Conservation (phyloP, 306 rosid genomes). For the Citrullus mucosospermus region DNA sequence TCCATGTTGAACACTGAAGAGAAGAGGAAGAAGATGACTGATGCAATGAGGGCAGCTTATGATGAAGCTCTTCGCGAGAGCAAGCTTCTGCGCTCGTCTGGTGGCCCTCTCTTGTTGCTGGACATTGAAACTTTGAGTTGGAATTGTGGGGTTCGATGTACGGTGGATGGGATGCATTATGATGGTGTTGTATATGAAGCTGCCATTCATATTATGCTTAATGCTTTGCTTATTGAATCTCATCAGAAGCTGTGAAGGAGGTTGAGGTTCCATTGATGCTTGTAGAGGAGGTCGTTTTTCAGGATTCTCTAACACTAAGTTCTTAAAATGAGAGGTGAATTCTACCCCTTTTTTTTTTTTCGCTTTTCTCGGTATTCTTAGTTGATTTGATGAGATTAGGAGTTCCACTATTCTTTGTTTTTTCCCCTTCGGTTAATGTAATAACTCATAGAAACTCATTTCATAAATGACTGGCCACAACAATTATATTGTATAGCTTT, state of each 20-base stretch:
- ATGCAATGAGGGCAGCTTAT: conserved; percentile 39
- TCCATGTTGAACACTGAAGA: conserved; percentile 74
- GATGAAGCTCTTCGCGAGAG: conserved; percentile 38
- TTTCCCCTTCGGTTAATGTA: conserved; percentile 22
- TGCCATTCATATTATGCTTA: conserved; percentile 58
- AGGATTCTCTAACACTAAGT: conserved; percentile 7
- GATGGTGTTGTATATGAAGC: conserved; percentile 71
- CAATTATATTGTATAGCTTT: conserved; percentile 28
- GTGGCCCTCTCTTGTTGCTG: conserved; percentile 62
- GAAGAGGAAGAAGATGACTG: conserved; percentile 84
- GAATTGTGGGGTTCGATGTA: conserved; percentile 86
- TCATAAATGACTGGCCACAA: conserved; percentile 25
- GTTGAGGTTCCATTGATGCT: not conserved
- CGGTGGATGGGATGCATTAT: conserved; percentile 91
- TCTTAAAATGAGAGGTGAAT: conserved; percentile 8
- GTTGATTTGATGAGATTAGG: not conserved
- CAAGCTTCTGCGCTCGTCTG: conserved; percentile 39
- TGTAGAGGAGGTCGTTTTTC: not conserved
- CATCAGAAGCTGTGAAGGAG: conserved; percentile 62
- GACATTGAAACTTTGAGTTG: conserved; percentile 77
- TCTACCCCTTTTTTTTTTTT: not conserved
- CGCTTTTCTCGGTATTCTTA: not conserved
- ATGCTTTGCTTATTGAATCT: conserved; percentile 88
- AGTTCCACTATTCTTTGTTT: not conserved
- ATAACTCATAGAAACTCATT: conserved; percentile 21